These are phyloP conservation scores for Mortierella sp. DNA, from an alignment of 371 early-diverging fungal genomes.

Conservation along the genomic window DNA sequence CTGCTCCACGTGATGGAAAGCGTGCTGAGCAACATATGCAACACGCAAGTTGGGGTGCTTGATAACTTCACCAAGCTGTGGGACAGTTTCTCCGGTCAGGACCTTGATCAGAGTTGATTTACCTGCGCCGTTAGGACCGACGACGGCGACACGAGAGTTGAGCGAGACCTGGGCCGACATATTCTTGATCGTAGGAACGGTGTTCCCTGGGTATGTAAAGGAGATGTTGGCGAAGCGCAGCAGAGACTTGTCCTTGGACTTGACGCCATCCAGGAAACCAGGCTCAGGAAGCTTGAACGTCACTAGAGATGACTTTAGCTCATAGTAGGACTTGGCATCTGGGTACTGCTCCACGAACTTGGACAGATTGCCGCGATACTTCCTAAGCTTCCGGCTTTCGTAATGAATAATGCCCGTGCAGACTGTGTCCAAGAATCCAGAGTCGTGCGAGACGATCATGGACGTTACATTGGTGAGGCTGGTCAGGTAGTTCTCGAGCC, in stretches of 20 bases:
- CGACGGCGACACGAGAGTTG: conserved; percentile 75
- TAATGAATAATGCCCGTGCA: conserved; percentile 89
- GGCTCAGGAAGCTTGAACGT: conserved; percentile 78
- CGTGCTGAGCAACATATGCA: conserved; percentile 85
- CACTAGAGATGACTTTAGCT: conserved; percentile 67
- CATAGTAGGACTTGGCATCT: conserved; percentile 81
- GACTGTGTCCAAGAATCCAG: conserved; percentile 88
- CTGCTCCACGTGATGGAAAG: conserved; percentile 81
- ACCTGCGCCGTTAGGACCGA: conserved; percentile 76
- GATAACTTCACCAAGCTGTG: conserved; percentile 71
- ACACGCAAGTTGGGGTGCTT: conserved; percentile 80
- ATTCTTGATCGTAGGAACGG: conserved; percentile 62
- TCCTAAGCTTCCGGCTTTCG: conserved; percentile 79
- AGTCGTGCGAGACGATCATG: conserved; percentile 93
- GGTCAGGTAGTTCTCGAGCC: conserved; percentile 86
- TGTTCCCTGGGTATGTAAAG: conserved; percentile 76
- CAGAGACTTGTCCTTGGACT: conserved; percentile 78
- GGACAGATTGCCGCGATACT: conserved; percentile 86
- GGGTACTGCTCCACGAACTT: conserved; percentile 85
- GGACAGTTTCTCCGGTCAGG: conserved; percentile 80
- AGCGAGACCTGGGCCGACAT: conserved; percentile 74
- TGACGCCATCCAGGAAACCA: conserved; percentile 78
- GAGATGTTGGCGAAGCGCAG: conserved; percentile 72
- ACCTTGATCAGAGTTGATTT: conserved; percentile 89
- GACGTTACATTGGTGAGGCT: conserved; percentile 79